Conservation (phyloP, 1,139 yeast genomes). For the Hyphopichia buzzinii region DNA sequence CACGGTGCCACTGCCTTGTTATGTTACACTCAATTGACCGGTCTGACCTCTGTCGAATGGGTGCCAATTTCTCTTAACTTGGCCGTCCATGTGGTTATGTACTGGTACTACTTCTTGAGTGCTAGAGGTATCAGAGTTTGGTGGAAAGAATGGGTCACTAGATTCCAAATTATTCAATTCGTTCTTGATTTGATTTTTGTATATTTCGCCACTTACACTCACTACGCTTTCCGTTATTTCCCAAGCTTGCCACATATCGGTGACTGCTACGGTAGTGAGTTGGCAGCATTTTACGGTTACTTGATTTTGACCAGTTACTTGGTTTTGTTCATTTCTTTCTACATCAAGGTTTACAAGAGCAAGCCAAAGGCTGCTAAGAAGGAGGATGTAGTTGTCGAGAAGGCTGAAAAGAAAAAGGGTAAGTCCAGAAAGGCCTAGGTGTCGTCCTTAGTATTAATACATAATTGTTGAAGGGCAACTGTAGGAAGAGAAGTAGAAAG, state of each 20-base stretch:
- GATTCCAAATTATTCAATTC: conserved; percentile 93
- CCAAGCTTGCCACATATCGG: conserved; percentile 75
- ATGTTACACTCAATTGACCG: conserved; percentile 92
- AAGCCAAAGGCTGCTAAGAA: no score
- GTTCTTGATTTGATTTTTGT: conserved; percentile 85
- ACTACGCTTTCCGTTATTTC: conserved; percentile 61
- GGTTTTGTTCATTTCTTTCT: conserved; percentile 88
- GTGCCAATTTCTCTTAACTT: conserved; percentile 88
- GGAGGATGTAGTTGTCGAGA: conserved; percentile 17
- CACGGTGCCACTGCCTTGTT: conserved; percentile 97
- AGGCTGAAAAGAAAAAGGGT: conserved; percentile 7
- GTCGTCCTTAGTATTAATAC: no score
- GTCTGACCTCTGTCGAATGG: conserved; percentile 91
- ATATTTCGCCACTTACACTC: conserved; percentile 88
- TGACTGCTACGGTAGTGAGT: conserved; percentile 87
- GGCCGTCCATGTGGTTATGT: conserved; percentile 95
- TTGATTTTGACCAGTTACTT: conserved; percentile 85
- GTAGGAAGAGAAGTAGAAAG: not conserved
- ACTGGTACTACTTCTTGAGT: conserved; percentile 94
- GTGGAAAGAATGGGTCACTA: conserved; percentile 99
- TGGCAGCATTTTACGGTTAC: conserved; percentile 91
- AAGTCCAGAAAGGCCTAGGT: not conserved
- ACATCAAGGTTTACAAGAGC: conserved; percentile 76
- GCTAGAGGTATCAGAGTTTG: conserved; percentile 95
- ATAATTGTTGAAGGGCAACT: no score